These are phyloP conservation scores for Puccinia polysora DNA, from an alignment of 1,284 basidiomycete genomes.

Conservation along the genomic window DNA sequence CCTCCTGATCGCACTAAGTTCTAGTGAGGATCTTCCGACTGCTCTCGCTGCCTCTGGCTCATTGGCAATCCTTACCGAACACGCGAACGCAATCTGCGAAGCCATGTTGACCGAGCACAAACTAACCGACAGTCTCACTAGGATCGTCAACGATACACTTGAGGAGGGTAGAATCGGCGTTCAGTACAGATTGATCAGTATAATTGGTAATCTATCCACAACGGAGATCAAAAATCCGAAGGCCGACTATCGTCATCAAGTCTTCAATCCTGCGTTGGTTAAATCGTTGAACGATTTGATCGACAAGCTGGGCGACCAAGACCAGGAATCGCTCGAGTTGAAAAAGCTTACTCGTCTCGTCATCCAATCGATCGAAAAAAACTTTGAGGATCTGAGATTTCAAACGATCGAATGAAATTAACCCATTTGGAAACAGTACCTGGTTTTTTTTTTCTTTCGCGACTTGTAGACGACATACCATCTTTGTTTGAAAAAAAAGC, in stretches of 20 bases:
- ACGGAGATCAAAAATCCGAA: too few species aligned
- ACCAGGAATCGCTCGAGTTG: neutral
- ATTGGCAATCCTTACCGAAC: slow-evolving; percentile 69
- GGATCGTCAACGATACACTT: neutral
- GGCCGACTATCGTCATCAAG: neutral
- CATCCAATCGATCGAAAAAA: neutral
- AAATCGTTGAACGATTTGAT: neutral
- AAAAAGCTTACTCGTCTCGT: neutral
- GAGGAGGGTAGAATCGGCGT: slow-evolving; percentile 5
- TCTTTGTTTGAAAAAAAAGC: too few species aligned
- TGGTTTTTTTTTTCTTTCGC: too few species aligned
- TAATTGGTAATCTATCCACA: slow-evolving; percentile 4
- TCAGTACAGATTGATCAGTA: neutral
- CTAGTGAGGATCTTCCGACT: slow-evolving; percentile 75
- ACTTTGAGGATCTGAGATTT: too few species aligned
- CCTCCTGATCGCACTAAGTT: slow-evolving; percentile 74
- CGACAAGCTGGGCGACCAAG: neutral
- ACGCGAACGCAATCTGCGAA: slow-evolving; percentile 49
- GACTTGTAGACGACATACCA: too few species aligned
- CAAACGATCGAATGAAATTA: too few species aligned
- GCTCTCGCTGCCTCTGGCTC: slow-evolving; percentile 78
- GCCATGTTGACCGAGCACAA: neutral
- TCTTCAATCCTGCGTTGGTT: neutral
- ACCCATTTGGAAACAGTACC: too few species aligned
- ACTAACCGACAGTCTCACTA: neutral